These are phyloP conservation scores for Novymonas esmeraldas DNA, from an alignment of 208 protist genomes.

Conservation along the genomic window DNA sequence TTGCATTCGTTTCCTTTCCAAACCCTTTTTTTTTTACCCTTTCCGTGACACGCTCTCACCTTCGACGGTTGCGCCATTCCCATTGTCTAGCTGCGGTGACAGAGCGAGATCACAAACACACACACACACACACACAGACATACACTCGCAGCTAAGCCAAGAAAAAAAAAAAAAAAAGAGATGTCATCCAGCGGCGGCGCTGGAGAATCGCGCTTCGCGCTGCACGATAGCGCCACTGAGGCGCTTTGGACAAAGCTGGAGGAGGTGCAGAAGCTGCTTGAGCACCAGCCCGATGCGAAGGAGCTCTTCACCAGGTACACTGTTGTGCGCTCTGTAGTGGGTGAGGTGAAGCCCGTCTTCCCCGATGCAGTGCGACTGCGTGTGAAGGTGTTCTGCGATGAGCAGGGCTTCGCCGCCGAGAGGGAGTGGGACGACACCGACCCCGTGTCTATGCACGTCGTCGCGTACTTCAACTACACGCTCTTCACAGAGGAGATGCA, in stretches of 20 bases:
- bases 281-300: conserved; percentile 20
- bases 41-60: no score
- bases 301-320: conserved; percentile 29
- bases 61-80: background rate
- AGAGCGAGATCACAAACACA: background rate
- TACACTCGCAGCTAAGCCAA: background rate
- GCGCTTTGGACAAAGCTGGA: conserved; percentile 27
- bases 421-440: conserved; percentile 42
- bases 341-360: conserved; percentile 43
- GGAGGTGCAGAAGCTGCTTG: conserved; percentile 23
- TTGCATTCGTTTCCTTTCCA: no score
- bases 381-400: conserved; percentile 32
- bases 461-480: conserved; percentile 51
- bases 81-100: no score
- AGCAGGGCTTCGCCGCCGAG: conserved; percentile 13
- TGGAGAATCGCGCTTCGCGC: background rate
- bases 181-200: background rate
- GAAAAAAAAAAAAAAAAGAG: background rate
- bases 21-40: no score
- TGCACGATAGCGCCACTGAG: background rate
- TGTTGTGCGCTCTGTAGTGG: conserved; percentile 33
- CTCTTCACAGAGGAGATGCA: conserved; percentile 27
- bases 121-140: conserved; percentile 9
- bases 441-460: conserved; percentile 43
- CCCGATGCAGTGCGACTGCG: conserved; percentile 26